Base-by-base conservation (phyloP, 1,284 basidiomycete genomes). In the Fomitiporia mediterranea region DNA sequence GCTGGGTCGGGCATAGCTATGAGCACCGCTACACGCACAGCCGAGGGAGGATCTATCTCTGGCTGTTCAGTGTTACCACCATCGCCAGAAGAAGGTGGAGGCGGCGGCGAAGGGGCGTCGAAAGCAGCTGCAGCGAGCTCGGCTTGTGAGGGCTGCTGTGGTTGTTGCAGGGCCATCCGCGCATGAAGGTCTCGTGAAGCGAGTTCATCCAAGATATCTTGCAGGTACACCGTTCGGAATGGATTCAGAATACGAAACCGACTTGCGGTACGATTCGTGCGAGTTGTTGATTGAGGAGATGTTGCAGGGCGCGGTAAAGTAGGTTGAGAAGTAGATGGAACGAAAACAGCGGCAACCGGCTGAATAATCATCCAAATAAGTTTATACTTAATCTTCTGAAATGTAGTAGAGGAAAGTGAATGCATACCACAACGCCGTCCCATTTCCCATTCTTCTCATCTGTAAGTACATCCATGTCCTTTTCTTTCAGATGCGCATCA, bases 1-100 rank as follows among this genome's bases (percentile, higher is more conserved):
- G 68, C 60, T 4, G 66, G 62, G 21, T 65, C 62, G 3, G 81
- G 80, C 81, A 82, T 82, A 1, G 79, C 78, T 43, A 82, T 76
- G 46, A 82, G 69, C 30, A 82, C 76, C 0, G 78, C 74, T 11
- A 82, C 71, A 30, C 70, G 70, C 55, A 55, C 27, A 25, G 52
- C 37, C 34, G 59, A 28, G 1, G 55, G 44, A 9, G 19, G 19
- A 2, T 30, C 50, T 28, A 9, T 6, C 13, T 17, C 40, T 21
- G 19, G 13, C 37, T 51, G 48, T 28, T 35, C 30, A 9, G 48
- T 38, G 17, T 44, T 37, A 2, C 23, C 40, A 25, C 15, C 15
- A 15, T 23, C 23, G n/a, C n/a, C n/a, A n/a, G n/a, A n/a, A n/a
- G n/a, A n/a, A n/a, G n/a, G n/a, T n/a, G n/a, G n/a, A n/a, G n/a